phyloP scores from a whole-genome alignment of 805 yeast genomes.

The Wickerhamomyces bovis region DNA sequence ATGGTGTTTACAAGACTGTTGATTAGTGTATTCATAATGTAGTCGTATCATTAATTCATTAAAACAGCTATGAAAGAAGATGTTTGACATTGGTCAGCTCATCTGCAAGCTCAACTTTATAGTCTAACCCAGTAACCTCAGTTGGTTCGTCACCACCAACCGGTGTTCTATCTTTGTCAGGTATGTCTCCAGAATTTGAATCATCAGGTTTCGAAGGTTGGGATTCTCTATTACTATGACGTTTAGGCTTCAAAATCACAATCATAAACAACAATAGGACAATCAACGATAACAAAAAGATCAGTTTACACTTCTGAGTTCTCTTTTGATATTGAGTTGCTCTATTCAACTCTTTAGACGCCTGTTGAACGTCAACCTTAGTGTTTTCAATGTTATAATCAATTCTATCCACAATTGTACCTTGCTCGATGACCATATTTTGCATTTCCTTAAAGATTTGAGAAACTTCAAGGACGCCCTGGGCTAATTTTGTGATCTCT shows the following conservation, averaged over 20 bases:
- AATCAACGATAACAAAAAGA: constrained; percentile 62
- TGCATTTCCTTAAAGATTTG: constrained; percentile 93
- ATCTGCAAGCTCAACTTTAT: neutral
- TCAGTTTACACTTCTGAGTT: constrained; percentile 86
- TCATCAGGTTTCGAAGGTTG: constrained; percentile 1
- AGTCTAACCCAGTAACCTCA: neutral
- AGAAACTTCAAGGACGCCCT: constrained; percentile 89
- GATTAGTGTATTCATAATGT: neutral
- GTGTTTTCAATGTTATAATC: constrained; percentile 86
- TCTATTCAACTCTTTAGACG: constrained; percentile 68
- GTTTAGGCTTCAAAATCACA: constrained; percentile 59
- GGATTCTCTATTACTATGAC: constrained; percentile 11
- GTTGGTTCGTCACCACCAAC: constrained; percentile 1
- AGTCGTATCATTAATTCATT: neutral
- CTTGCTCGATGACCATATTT: constrained; percentile 88
- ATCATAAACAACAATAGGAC: constrained; percentile 68
- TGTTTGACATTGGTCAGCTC: neutral
- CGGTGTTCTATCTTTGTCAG: constrained; percentile 9
- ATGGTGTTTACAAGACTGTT: neutral
- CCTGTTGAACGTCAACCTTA: constrained; percentile 65
- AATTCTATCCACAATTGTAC: constrained; percentile 86
- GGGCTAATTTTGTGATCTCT: constrained; percentile 86
- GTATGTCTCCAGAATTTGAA: constrained; percentile 3
- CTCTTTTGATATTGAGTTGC: constrained; percentile 82
- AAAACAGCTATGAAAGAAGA: neutral